Percentiles rank a stretch among this genome's conserved stretches.
Conservation (phyloP, 352 stramenopile genomes). For the Pythium periplocum region DNA sequence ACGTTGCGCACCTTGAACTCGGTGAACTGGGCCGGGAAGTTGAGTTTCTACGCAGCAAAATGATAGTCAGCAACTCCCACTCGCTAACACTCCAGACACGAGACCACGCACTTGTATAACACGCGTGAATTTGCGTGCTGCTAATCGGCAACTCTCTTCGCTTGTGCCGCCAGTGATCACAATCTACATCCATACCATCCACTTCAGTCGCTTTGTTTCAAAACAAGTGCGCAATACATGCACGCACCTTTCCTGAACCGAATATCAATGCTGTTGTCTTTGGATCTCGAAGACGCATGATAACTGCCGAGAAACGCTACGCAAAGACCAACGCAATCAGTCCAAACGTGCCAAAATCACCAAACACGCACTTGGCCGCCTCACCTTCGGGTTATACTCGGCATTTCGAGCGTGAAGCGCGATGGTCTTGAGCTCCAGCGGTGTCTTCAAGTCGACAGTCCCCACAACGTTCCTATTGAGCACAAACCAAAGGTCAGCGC, state of each 20-base stretch:
- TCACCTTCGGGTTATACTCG: conserved; percentile 98
- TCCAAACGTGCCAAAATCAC: conserved; percentile 2
- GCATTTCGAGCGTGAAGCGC: conserved; percentile 96
- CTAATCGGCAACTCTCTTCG: conserved; percentile 78
- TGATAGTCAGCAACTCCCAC: background rate
- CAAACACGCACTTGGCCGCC: background rate
- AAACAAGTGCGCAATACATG: background rate
- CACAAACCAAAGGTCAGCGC: background rate
- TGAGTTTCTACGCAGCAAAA: conserved; percentile 63
- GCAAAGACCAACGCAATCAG: background rate
- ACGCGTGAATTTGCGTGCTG: conserved; percentile 80
- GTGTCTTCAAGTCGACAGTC: conserved; percentile 93
- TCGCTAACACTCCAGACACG: background rate
- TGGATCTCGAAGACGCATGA: conserved; percentile 94
- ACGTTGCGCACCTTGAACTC: conserved; percentile 97
- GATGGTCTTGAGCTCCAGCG: conserved; percentile 96
- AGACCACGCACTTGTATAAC: conserved; percentile 65
- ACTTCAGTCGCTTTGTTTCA: background rate
- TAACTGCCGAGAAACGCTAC: conserved; percentile 94
- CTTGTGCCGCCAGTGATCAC: conserved; percentile 82
- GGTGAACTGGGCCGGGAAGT: conserved; percentile 79
- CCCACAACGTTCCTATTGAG: conserved; percentile 89
- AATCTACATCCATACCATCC: conserved; percentile 32
- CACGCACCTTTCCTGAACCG: conserved; percentile 87
- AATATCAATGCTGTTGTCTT: conserved; percentile 99